Base-by-base conservation (phyloP, 768 basidiomycete species). In the Calocybe indica region DNA sequence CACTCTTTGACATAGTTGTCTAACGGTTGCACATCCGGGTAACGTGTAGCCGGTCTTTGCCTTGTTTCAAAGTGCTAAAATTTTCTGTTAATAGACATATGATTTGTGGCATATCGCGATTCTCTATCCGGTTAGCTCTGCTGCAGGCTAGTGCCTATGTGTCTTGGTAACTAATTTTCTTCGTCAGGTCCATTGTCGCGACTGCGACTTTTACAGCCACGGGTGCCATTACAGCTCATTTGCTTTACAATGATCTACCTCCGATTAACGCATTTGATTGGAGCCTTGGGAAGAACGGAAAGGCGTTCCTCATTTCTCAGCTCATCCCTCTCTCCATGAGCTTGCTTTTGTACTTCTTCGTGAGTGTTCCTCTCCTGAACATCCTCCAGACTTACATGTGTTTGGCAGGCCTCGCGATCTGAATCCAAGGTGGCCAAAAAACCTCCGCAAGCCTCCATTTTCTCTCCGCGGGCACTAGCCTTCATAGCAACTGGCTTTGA, bases 1-100 rank as follows among this genome's bases (percentile, higher is more conserved):
- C 42, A 30, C 43, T 39, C 10, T 13, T 40, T 31, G 34, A 40
- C 14, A 37, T 47, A 81, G 81, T 58, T 83, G 45, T 68, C 74
- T 11, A 80, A 79, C 48, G 82, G 82, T 15, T 84, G 82, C 58
- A 83, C 82, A 8, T 83, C 82, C 12, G 82, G 81, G 80, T 82
- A 9, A 37, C 15, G 37, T 46, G 11, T 35, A 40, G 52, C 29
- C 39, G 22, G 40, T 35, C 34, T 37, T 49, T 22, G 42, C 38
- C 43, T 28, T 41, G 15, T 6, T 41, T 28, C 31, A 11, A 37
- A 37, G 36, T 14, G 14, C 14, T 37, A 3, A 11, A n/a, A 37
- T 4, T 37, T 14, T 11, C 36, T 4, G 14, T 45, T 5, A 37
- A 32, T 46, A 82, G 82, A 40, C 82, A 84, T 65, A 83, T 84